phyloP scores from a whole-genome alignment of 305 asterid genomes.

The Fraxinus dipetala region DNA sequence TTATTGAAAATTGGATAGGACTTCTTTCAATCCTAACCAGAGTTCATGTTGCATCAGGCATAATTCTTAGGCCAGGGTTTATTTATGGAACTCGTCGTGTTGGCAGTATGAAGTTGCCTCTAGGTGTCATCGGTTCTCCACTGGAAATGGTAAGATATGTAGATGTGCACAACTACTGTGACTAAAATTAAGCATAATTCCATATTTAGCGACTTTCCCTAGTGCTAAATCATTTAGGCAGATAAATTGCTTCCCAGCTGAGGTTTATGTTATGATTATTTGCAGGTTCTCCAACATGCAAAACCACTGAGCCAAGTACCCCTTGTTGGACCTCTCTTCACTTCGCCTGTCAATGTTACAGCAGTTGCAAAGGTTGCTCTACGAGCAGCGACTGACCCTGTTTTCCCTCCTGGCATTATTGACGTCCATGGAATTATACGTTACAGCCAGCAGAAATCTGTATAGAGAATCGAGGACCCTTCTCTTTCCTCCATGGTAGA shows the following conservation, averaged over 20 bases:
- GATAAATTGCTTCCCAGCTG: background rate
- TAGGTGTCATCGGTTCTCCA: conserved; percentile 81
- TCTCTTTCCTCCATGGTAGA: background rate
- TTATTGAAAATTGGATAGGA: background rate
- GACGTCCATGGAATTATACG: conserved; percentile 70
- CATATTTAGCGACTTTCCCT: background rate
- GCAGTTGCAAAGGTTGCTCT: conserved; percentile 86
- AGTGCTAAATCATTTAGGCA: background rate
- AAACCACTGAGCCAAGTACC: conserved; percentile 66
- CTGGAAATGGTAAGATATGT: conserved; percentile 60
- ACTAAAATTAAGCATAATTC: background rate
- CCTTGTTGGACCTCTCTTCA: conserved; percentile 74
- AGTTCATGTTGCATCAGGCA: conserved; percentile 45
- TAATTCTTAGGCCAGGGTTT: conserved; percentile 91
- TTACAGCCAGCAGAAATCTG: conserved; percentile 62
- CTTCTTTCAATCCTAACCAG: conserved; percentile 4
- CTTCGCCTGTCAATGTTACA: conserved; percentile 70
- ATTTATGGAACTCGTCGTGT: conserved; percentile 85
- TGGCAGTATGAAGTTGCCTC: conserved; percentile 81
- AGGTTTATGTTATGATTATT: background rate
- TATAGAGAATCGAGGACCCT: background rate
- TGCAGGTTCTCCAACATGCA: conserved; percentile 75
- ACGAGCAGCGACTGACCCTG: conserved; percentile 81
- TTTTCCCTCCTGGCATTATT: conserved; percentile 80
- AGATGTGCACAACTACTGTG: background rate